Base-by-base conservation (phyloP, 2,329 filamentous ascomycete species). In the Fusarium sp. region DNA sequence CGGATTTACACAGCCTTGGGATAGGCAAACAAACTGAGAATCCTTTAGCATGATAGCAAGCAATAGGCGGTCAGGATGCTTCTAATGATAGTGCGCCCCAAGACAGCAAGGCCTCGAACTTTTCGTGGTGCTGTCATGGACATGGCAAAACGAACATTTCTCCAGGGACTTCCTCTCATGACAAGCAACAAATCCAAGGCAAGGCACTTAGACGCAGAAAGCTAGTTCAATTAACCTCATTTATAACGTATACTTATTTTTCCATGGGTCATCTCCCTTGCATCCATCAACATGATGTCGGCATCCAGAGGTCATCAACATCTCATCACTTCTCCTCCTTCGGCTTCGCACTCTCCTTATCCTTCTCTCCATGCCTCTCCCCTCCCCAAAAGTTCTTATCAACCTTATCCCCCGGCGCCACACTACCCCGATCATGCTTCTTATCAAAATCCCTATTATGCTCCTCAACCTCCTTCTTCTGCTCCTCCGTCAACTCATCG, bases 391-490 rank as follows among this genome's bases (percentile, higher is more conserved):
- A 90, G 20, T 83, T 85, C 77, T 86, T 85, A 64, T 88, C 81
- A 5, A 90, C 87, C 79, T 86, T 86, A 63, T 89, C 86, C 2
- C 81, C 78, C 2, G 75, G 79, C 1, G 85, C 84, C 6, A 70
- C 46, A 9, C 79, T 73, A 0, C 84, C 82, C 15, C 78, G 81
- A 62, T 87, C 88, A 73, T 90, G 85, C 68, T 84, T 85, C 72
- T 83, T 75, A 50, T 86, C 86, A 76, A 90, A 90, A 1, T 90
- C 87, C 69, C 67, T 69, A 65, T 91, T 91, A 75, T 91, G 89
- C 78, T 83, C 76, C 56, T 89, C 84, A 18, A 90, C 88, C 78
- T 90, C 88, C 45, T 80, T 80, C 77, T 85, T 82, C 79, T 89
- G 86, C 76, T 86, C 86, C 62, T 85, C 79, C 26, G 80, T 85